Percentiles rank a stretch among this genome's conserved stretches.
Conservation (phyloP, 768 basidiomycete species). For the Leccinum incarnatum region DNA sequence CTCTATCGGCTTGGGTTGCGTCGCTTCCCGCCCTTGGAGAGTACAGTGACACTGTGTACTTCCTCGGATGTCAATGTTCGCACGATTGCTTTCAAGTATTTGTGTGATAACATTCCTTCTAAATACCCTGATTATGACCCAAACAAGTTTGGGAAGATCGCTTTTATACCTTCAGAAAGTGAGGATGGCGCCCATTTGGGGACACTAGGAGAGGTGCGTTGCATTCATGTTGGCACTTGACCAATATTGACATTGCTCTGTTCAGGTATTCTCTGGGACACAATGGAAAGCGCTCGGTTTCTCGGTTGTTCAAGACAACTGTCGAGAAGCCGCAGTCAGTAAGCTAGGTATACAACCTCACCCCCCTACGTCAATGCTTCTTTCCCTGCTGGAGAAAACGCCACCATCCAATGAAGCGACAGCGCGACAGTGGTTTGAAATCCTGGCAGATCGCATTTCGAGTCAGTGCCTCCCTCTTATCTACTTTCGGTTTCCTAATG, state of each 20-base stretch:
- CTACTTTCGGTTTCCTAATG: conserved; percentile 3
- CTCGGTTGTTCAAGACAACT: conserved; percentile 53
- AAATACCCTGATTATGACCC: conserved; percentile 62
- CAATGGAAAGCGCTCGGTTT: conserved; percentile 81
- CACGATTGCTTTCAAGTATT: conserved; percentile 71
- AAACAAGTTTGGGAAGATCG: conserved; percentile 50
- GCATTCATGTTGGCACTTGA: not conserved
- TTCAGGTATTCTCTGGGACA: conserved; percentile 64
- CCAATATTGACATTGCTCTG: not conserved
- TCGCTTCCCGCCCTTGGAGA: conserved; percentile 64
- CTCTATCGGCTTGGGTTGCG: conserved; percentile 69
- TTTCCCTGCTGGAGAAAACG: conserved; percentile 55
- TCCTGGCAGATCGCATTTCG: conserved; percentile 59
- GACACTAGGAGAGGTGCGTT: conserved; percentile 58
- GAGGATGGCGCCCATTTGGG: conserved; percentile 53
- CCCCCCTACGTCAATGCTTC: conserved; percentile 60
- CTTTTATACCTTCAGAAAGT: conserved; percentile 77
- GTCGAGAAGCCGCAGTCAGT: conserved; percentile 48
- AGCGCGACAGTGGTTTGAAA: conserved; percentile 66
- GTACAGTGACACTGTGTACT: conserved; percentile 68
- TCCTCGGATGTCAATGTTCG: conserved; percentile 49
- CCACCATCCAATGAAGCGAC: conserved; percentile 53
- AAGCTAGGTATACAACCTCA: conserved; percentile 71
- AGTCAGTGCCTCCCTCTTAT: conserved; percentile 38
- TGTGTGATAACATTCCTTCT: conserved; percentile 67